Conservation (phyloP, 2,329 filamentous ascomycete species). For the Hymenoscyphus infarciens region DNA sequence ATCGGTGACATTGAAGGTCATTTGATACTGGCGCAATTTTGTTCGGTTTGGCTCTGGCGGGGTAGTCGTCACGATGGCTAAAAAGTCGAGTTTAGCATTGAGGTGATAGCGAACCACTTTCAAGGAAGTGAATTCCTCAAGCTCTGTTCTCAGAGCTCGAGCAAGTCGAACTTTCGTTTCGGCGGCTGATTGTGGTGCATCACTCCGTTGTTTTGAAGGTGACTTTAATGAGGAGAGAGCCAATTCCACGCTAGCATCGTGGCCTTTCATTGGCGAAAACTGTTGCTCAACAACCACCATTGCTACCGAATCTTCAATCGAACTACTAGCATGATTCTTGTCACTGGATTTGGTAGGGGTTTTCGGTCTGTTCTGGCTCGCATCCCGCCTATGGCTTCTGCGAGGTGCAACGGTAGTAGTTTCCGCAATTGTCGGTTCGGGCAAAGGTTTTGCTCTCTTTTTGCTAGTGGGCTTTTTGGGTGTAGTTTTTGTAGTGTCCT, state of each 20-base stretch:
- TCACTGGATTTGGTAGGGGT: slow-evolving; percentile 9
- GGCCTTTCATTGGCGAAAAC: slow-evolving; percentile 22
- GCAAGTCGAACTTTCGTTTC: slow-evolving; percentile 29
- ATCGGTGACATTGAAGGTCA: slow-evolving; percentile 56
- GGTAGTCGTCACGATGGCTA: slow-evolving; percentile 51
- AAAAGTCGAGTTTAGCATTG: slow-evolving; percentile 48
- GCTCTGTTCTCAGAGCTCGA: slow-evolving; percentile 35
- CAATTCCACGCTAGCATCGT: slow-evolving; percentile 34
- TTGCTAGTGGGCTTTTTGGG: background rate
- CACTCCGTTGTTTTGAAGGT: slow-evolving; percentile 26
- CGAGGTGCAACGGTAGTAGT: slow-evolving; percentile 15
- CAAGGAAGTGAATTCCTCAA: slow-evolving; percentile 52
- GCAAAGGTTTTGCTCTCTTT: background rate
- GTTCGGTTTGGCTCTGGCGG: slow-evolving; percentile 51
- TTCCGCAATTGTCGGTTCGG: slow-evolving; percentile 1
- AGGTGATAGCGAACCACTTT: slow-evolving; percentile 49
- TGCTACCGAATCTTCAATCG: slow-evolving; percentile 20
- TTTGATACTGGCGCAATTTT: slow-evolving; percentile 56
- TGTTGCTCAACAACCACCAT: slow-evolving; percentile 24
- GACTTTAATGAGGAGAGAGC: slow-evolving; percentile 30
- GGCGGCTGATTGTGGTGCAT: slow-evolving; percentile 17
- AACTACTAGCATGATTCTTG: slow-evolving; percentile 10
- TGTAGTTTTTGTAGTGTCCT: background rate
- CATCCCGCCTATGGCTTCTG: slow-evolving; percentile 20
- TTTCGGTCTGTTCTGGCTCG: slow-evolving; percentile 13